These are phyloP conservation scores for Stylonectria norvegica DNA, from an alignment of 2,329 filamentous ascomycete species.

Conservation along the genomic window DNA sequence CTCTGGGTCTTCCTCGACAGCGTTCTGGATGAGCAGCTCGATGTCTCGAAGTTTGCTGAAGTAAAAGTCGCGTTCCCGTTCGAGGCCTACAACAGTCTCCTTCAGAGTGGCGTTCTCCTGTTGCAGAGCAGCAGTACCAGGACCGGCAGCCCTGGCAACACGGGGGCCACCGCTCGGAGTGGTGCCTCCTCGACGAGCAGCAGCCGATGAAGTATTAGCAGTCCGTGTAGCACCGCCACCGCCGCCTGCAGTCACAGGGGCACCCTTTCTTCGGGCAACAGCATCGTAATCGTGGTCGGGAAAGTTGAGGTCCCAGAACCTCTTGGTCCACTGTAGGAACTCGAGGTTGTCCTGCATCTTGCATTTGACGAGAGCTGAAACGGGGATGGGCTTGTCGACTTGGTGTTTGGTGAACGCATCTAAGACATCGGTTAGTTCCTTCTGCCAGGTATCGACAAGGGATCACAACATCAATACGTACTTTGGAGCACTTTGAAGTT, in stretches of 20 bases:
- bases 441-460: not conserved
- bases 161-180: slow-evolving; percentile 58
- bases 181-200: slow-evolving; percentile 54
- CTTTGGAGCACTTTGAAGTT: slow-evolving; percentile 98
- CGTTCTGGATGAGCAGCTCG: slow-evolving; percentile 88
- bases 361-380: slow-evolving; percentile 89
- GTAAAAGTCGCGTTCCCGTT: slow-evolving; percentile 97
- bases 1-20: slow-evolving; percentile 87
- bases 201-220: slow-evolving; percentile 47
- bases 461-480: slow-evolving; percentile 43
- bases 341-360: slow-evolving; percentile 99
- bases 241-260: slow-evolving; percentile 53
- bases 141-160: slow-evolving; percentile 47
- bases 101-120: slow-evolving; percentile 86
- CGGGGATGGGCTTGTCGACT: slow-evolving; percentile 85
- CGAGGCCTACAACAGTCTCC: slow-evolving; percentile 90
- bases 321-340: slow-evolving; percentile 95
- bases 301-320: slow-evolving; percentile 97
- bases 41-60: slow-evolving; percentile 98
- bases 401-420: slow-evolving; percentile 82
- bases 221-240: slow-evolving; percentile 46
- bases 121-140: slow-evolving; percentile 68
- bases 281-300: slow-evolving; percentile 97
- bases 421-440: slow-evolving; percentile 33
- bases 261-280: slow-evolving; percentile 76